Conservation (phyloP, 345 rosid genomes). For the Acer negundo region DNA sequence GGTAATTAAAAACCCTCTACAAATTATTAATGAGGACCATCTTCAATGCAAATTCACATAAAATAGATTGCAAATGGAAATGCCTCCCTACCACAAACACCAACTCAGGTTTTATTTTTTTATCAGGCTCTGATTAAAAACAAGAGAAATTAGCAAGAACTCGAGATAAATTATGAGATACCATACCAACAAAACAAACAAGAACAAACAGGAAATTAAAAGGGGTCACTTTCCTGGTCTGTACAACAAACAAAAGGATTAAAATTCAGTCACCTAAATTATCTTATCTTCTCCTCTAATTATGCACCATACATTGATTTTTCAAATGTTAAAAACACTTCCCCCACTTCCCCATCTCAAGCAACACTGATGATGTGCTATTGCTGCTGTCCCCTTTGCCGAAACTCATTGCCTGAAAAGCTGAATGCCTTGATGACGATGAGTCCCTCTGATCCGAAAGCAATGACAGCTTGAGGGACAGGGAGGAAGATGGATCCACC, state of each 20-base stretch:
- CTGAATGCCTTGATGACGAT: slow-evolving; percentile 41
- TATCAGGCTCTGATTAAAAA: slow-evolving; percentile 24
- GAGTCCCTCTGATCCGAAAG: slow-evolving; percentile 50
- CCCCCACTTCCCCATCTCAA: slow-evolving; percentile 24
- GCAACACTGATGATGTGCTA: slow-evolving; percentile 68
- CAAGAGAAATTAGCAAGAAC: slow-evolving; percentile 29
- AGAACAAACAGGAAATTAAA: slow-evolving; percentile 8
- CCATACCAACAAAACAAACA: slow-evolving; percentile 11
- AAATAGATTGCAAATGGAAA: neutral
- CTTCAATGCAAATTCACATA: slow-evolving; percentile 6
- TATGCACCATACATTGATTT: slow-evolving; percentile 7
- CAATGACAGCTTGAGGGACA: slow-evolving; percentile 65
- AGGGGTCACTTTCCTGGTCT: slow-evolving; percentile 35
- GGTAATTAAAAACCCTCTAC: neutral
- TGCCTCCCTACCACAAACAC: slow-evolving; percentile 7
- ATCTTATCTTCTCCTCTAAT: slow-evolving; percentile 31
- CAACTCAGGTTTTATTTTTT: slow-evolving; percentile 2
- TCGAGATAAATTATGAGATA: slow-evolving; percentile 10
- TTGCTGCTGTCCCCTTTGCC: slow-evolving; percentile 58
- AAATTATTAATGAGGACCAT: slow-evolving; percentile 12
- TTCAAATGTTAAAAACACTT: neutral
- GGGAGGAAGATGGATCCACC: slow-evolving; percentile 36
- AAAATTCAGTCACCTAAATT: slow-evolving; percentile 34
- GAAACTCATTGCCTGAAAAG: slow-evolving; percentile 56
- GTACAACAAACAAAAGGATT: slow-evolving; percentile 47